Evolutionary conservation across 192 early-diverging fungal genomes (phyloP).

Genomic region (Backusella psychrophila): DNA sequence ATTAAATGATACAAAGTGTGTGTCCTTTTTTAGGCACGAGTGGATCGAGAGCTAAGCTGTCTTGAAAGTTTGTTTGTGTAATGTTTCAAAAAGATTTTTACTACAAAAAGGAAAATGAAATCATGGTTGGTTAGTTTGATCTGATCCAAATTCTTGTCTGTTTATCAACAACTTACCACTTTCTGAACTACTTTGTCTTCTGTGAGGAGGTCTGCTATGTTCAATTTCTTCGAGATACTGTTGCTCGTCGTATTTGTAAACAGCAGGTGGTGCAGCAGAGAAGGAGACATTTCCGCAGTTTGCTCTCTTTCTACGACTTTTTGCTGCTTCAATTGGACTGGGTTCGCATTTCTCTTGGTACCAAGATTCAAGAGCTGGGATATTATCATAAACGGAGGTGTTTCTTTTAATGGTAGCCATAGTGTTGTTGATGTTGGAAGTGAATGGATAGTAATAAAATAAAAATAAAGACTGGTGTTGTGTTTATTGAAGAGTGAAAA

Average conservation of each 20-base stretch:
- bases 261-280: neutral
- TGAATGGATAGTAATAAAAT: neutral
- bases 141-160: neutral
- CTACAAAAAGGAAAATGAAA: slow-evolving; percentile 6
- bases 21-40: neutral
- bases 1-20: neutral
- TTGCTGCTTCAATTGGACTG: neutral
- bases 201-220: neutral
- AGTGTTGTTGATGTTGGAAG: neutral
- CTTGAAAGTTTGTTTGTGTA: slow-evolving; percentile 6
- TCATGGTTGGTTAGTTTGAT: neutral
- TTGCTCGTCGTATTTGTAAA: neutral
- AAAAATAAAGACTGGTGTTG: neutral
- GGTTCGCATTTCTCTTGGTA: neutral
- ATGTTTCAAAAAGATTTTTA: slow-evolving; percentile 1
- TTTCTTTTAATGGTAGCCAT: neutral
- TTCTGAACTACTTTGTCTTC: slow-evolving; percentile 4
- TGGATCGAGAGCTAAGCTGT: slow-evolving; percentile 4
- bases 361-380: neutral
- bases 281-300: neutral
- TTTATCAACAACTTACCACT: neutral
- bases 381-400: neutral
- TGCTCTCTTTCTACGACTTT: neutral
- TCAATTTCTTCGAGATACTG: neutral
- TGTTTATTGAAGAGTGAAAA: neutral